A percentile compares a stretch with the other conserved stretches of the same genome.
Conservation (phyloP, 257 asterid species). For the Petrea volubilis region DNA sequence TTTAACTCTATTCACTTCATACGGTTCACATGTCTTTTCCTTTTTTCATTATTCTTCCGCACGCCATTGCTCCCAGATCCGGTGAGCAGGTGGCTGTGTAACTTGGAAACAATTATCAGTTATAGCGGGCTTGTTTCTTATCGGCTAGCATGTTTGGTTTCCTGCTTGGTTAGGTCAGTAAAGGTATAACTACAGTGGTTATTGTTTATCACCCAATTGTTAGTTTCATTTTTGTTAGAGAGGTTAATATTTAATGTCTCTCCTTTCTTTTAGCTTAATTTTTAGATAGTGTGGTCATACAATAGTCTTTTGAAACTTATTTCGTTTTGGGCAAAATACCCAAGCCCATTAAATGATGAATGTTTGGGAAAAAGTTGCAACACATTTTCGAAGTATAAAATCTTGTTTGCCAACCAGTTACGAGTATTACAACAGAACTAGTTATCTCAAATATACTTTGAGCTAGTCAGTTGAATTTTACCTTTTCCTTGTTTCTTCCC, state of each 20-base stretch:
- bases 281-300: not conserved
- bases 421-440: too few relatives aligned
- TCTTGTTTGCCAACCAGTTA: too few relatives aligned
- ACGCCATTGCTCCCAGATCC: not conserved
- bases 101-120: not conserved
- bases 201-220: not conserved
- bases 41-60: not conserved
- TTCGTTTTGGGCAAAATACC: too few relatives aligned
- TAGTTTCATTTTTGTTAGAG: not conserved
- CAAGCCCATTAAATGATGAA: too few relatives aligned
- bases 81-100: not conserved
- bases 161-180: not conserved
- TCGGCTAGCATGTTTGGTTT: not conserved
- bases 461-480: not conserved
- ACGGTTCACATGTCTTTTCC: not conserved
- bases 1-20: not conserved
- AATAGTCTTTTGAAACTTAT: too few relatives aligned
- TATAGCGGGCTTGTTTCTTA: not conserved
- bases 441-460: not conserved
- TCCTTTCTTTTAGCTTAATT: too few relatives aligned
- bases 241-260: too few relatives aligned
- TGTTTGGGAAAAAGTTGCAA: too few relatives aligned
- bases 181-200: not conserved
- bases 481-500: not conserved
- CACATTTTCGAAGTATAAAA: too few relatives aligned